A percentile compares a stretch with the other conserved stretches of the same genome.
Evolutionary conservation across 2,329 filamentous ascomycete genomes (phyloP).

Genomic region (Penicillium aurantiogriseum): DNA sequence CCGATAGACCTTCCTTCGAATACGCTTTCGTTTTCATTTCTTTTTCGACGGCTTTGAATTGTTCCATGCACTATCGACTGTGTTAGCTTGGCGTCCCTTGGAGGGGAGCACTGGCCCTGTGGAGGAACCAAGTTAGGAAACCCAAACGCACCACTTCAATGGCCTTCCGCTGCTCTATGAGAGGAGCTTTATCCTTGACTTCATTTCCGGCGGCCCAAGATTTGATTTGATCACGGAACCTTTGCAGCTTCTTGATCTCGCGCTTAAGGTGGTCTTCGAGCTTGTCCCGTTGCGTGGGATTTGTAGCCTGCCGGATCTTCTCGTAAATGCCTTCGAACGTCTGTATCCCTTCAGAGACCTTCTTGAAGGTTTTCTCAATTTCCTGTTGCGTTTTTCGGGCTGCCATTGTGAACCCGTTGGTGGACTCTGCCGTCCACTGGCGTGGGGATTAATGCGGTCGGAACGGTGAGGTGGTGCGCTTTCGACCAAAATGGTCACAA

Average conservation of each 20-base stretch:
- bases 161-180: constrained; percentile 89
- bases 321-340: constrained; percentile 96
- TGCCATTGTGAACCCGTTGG: constrained; percentile 63
- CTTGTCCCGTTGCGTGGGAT: constrained; percentile 96
- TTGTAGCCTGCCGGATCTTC: constrained; percentile 91
- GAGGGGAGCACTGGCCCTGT: neutral
- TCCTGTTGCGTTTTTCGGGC: constrained; percentile 96
- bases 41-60: constrained; percentile 99
- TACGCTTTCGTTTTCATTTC: constrained; percentile 99
- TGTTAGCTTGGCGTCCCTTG: constrained; percentile 26
- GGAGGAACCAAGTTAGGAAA: neutral
- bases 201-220: constrained; percentile 98
- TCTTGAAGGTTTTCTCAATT: constrained; percentile 99
- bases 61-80: constrained; percentile 70
- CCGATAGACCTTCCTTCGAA: constrained; percentile 93
- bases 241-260: constrained; percentile 99
- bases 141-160: constrained; percentile 78
- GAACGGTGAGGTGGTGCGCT: constrained; percentile 13
- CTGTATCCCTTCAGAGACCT: constrained; percentile 86
- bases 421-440: constrained; percentile 26
- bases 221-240: constrained; percentile 97
- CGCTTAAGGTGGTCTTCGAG: constrained; percentile 96
- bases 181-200: constrained; percentile 97
- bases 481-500: constrained; percentile 5
- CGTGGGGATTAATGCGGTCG: constrained; percentile 17